Percentiles rank a stretch among this genome's conserved stretches.
These are phyloP conservation scores for Hordeum pubiflorum DNA, from an alignment of 202 grass and related monocot genomes.

Conservation along the genomic window DNA sequence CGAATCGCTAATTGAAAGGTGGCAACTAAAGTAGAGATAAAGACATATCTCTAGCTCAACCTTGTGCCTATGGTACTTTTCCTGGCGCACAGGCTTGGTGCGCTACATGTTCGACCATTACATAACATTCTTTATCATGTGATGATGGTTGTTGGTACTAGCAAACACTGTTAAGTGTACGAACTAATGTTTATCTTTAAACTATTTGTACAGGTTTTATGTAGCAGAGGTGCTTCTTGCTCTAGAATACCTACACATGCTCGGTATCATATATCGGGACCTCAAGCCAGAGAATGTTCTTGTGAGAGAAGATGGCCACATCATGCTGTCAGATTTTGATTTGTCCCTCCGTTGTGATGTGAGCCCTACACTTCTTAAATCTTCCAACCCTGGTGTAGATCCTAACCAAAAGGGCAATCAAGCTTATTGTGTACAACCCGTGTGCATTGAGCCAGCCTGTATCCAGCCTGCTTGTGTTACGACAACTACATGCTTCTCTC, in stretches of 20 bases:
- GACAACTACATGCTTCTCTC: constrained; percentile 53
- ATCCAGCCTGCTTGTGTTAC: constrained; percentile 54
- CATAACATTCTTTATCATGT: background rate
- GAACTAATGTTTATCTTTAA: constrained; percentile 31
- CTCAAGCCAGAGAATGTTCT: constrained; percentile 88
- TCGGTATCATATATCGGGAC: constrained; percentile 81
- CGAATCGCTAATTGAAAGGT: background rate
- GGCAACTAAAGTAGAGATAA: background rate
- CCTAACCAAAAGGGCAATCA: constrained; percentile 33
- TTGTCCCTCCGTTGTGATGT: constrained; percentile 62
- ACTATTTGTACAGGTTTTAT: constrained; percentile 58
- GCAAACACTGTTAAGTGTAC: background rate
- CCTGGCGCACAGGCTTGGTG: background rate
- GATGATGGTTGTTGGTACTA: background rate
- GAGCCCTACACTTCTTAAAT: constrained; percentile 60
- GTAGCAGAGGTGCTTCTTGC: constrained; percentile 71
- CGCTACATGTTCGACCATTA: background rate
- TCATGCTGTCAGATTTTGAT: constrained; percentile 88
- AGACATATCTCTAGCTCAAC: background rate
- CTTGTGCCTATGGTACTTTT: background rate
- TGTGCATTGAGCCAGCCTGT: constrained; percentile 61
- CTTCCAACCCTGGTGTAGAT: constrained; percentile 41
- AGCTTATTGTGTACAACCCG: constrained; percentile 51
- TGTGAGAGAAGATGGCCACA: constrained; percentile 82
- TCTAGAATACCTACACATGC: constrained; percentile 77